phyloP scores from a whole-genome alignment of 345 rosid species.

The rapeseed (Brassica napus) region DNA sequence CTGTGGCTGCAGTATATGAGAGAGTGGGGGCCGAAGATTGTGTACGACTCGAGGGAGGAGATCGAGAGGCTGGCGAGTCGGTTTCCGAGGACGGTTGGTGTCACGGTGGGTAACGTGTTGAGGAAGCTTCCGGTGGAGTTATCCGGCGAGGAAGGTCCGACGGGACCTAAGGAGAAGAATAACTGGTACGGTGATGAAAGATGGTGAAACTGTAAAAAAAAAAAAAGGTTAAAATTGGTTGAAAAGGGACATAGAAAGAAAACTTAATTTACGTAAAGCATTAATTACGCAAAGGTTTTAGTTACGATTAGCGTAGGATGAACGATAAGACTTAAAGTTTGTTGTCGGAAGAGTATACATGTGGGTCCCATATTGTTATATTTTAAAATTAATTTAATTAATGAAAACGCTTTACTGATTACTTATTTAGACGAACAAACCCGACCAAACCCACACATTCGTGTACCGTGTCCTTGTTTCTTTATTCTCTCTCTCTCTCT shows the following conservation, averaged over 20 bases:
- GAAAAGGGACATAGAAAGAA: background rate
- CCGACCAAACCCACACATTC: constrained; percentile 25
- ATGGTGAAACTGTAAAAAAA: constrained; percentile 40
- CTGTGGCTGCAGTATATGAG: constrained; percentile 84
- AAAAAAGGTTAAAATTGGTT: background rate
- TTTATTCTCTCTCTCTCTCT: constrained; percentile 1
- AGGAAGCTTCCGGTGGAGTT: constrained; percentile 64
- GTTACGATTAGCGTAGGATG: constrained; percentile 29
- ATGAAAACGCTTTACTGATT: background rate
- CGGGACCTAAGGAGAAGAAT: constrained; percentile 95
- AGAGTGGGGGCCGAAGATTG: constrained; percentile 75
- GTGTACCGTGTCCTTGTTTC: constrained; percentile 29
- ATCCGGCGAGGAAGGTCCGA: constrained; percentile 79
- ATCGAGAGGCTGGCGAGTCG: constrained; percentile 50
- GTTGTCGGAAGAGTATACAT: constrained; percentile 28
- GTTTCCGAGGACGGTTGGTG: constrained; percentile 50
- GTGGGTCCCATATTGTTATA: constrained; percentile 31
- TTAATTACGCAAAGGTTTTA: constrained; percentile 12
- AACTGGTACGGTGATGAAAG: constrained; percentile 90
- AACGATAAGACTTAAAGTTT: constrained; percentile 19
- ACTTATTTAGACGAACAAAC: constrained; percentile 33
- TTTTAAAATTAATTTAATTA: background rate
- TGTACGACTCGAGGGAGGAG: constrained; percentile 61
- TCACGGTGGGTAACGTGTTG: constrained; percentile 43
- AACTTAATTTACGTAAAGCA: background rate